phyloP scores from a whole-genome alignment of 2,329 filamentous ascomycete species.

The Zymoseptoria brevis region DNA sequence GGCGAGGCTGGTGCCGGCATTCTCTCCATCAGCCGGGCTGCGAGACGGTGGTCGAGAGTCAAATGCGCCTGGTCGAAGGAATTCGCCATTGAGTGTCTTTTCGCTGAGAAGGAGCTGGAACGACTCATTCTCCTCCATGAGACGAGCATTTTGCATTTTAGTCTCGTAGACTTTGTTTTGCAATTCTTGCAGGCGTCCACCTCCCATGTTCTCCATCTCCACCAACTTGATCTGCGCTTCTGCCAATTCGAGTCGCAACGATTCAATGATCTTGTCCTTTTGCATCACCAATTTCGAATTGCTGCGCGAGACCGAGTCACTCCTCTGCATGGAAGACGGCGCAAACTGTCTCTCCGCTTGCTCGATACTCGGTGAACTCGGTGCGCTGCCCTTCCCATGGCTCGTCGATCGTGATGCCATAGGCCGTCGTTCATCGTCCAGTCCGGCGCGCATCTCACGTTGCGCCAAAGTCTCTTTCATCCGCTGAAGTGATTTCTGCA shows the following conservation, averaged over 20 bases:
- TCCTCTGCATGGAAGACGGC: slow-evolving; percentile 70
- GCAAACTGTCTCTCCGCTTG: slow-evolving; percentile 57
- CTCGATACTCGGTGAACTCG: slow-evolving; percentile 58
- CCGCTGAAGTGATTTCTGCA: slow-evolving; percentile 82
- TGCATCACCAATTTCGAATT: slow-evolving; percentile 86
- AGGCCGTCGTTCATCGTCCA: slow-evolving; percentile 45
- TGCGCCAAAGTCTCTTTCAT: slow-evolving; percentile 83
- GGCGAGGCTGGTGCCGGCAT: slow-evolving; percentile 58
- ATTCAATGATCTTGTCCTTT: slow-evolving; percentile 95
- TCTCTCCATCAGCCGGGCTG: slow-evolving; percentile 16
- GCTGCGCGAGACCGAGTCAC: slow-evolving; percentile 58
- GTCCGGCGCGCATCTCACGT: slow-evolving; percentile 50
- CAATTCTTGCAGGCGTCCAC: slow-evolving; percentile 79
- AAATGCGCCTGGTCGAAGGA: slow-evolving; percentile 34
- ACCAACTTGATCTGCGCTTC: slow-evolving; percentile 93
- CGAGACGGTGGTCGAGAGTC: slow-evolving; percentile 50
- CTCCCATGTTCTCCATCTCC: slow-evolving; percentile 87
- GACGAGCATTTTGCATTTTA: slow-evolving; percentile 86
- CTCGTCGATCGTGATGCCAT: slow-evolving; percentile 36
- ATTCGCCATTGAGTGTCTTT: slow-evolving; percentile 91
- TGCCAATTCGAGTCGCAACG: slow-evolving; percentile 80
- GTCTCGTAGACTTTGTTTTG: slow-evolving; percentile 84
- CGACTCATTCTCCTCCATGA: slow-evolving; percentile 98
- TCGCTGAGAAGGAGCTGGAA: slow-evolving; percentile 92
- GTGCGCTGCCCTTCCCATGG: slow-evolving; percentile 17